Base-by-base conservation (phyloP, 768 basidiomycete genomes). In the Amanita pseudoporphyria region DNA sequence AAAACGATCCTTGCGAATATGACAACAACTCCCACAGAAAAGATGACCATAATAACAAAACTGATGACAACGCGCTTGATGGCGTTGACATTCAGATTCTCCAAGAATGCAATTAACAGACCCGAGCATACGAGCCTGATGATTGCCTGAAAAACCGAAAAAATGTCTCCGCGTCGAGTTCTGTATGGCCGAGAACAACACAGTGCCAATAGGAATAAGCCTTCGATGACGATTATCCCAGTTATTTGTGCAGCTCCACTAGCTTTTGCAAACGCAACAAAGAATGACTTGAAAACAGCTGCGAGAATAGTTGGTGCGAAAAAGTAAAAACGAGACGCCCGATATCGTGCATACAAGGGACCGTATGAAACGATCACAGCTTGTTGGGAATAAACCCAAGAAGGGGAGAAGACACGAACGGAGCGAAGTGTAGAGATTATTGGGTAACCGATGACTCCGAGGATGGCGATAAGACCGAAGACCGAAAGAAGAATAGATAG, bases 31-130 rank as follows among this genome's bases (percentile, higher is more conserved):
- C 87, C 76, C 33, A 88, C 66, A 12, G 84, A 83, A 61, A 80
- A 84, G 32, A 91, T 71, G 28, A 85, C 77, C 10, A 82, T 79
- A 33, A 79, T 72, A 53, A 90, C 74, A 50, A 87, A 73, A 18
- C 90, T 91, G 49, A 96, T 82, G 30, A 77, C 82, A 1, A 87
- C 84, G 16, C 91, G 78, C 1, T 87, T 82, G 56, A 95, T 95
- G 35, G 91, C 72, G 14, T 71, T 66, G 30, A 93, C 73, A 5
- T 71, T 63, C 21, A 92, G 60, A 7, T 64, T 67, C 54, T 87
- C 74, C 41, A 90, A 67, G 63, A 93, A 96, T 0, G 87, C 79
- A 53, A 95, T 75, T 68, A 87, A 68, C 18, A 91, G 61, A 5
- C 79, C 84, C 22, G 82, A 80, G 49, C 78, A 82, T 9, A 82